Percentiles rank a stretch among this genome's conserved stretches.
Evolutionary conservation across 495 filamentous ascomycete genomes (phyloP).

Genomic region (Xylaria castorea): DNA sequence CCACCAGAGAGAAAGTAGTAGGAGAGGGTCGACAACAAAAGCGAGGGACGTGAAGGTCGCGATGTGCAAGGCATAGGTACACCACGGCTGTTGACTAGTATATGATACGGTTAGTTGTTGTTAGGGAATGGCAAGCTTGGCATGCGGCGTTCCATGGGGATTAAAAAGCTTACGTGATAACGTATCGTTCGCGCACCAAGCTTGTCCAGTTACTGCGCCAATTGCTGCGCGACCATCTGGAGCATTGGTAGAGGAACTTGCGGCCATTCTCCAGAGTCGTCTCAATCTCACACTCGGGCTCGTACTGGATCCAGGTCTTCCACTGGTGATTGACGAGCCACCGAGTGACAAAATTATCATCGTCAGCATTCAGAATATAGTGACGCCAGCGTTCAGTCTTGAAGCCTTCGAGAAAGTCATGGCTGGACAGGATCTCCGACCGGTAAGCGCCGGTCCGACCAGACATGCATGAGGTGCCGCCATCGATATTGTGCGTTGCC

Average conservation of each 20-base stretch:
- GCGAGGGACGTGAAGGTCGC: slow-evolving; percentile 66
- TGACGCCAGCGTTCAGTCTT: slow-evolving; percentile 63
- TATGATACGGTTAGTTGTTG: slow-evolving; percentile 27
- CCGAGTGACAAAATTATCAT: slow-evolving; percentile 74
- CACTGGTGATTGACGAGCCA: slow-evolving; percentile 63
- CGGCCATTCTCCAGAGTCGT: slow-evolving; percentile 63
- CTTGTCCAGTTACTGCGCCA: slow-evolving; percentile 68
- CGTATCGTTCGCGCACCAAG: slow-evolving; percentile 59
- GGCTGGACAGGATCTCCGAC: slow-evolving; percentile 54
- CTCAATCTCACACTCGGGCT: slow-evolving; percentile 60
- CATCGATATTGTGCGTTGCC: slow-evolving; percentile 60
- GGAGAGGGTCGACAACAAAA: slow-evolving; percentile 58
- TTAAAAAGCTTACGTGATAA: slow-evolving; percentile 54
- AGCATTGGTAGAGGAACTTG: slow-evolving; percentile 66
- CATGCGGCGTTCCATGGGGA: not conserved
- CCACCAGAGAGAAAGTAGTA: slow-evolving; percentile 54
- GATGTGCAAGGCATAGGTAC: slow-evolving; percentile 66
- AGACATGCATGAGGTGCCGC: slow-evolving; percentile 63
- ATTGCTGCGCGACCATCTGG: slow-evolving; percentile 68
- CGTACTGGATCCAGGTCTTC: slow-evolving; percentile 69
- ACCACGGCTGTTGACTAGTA: slow-evolving; percentile 62
- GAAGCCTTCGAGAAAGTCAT: slow-evolving; percentile 58
- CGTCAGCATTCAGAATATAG: slow-evolving; percentile 62
- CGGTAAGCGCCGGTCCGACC: slow-evolving; percentile 58
- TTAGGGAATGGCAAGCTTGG: not conserved